Conservation (phyloP, 768 basidiomycete species). For the Hygrocybe punicea region DNA sequence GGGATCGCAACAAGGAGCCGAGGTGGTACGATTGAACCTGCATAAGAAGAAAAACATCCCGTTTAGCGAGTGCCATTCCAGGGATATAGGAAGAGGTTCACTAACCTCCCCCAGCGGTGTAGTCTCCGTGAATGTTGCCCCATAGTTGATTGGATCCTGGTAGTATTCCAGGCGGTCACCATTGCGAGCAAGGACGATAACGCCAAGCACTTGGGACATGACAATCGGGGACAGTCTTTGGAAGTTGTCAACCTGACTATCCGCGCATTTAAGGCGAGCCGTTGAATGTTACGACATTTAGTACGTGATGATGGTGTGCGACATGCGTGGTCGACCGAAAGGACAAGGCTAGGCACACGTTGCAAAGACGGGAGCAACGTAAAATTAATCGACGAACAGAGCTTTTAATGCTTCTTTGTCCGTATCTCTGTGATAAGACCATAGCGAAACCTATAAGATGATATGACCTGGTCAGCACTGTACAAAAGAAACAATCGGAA, state of each 20-base stretch:
- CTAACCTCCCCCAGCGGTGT: constrained; percentile 74
- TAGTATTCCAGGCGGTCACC: constrained; percentile 68
- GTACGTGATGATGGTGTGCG: not conserved
- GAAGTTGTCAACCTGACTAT: not conserved
- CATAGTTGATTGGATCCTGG: constrained; percentile 70
- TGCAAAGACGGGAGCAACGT: not conserved
- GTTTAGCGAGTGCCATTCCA: not conserved
- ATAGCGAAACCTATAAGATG: not conserved
- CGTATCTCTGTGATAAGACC: not conserved
- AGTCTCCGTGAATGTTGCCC: constrained; percentile 58
- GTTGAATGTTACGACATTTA: constrained; percentile 6
- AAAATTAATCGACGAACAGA: not conserved
- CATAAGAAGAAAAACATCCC: constrained; percentile 12
- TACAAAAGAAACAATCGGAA: not conserved
- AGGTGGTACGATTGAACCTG: constrained; percentile 68
- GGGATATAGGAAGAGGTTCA: not conserved
- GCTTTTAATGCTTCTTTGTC: not conserved
- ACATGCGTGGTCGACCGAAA: not conserved
- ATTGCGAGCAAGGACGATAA: constrained; percentile 73
- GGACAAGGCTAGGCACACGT: not conserved
- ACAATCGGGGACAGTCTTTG: constrained; percentile 6
- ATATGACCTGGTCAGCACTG: not conserved
- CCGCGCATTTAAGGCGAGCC: constrained; percentile 10
- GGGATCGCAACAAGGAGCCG: constrained; percentile 57
- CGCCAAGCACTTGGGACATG: constrained; percentile 68